phyloP scores from a whole-genome alignment of 108 stramenopile species.

The Pseudonitzschia delicatissima region DNA sequence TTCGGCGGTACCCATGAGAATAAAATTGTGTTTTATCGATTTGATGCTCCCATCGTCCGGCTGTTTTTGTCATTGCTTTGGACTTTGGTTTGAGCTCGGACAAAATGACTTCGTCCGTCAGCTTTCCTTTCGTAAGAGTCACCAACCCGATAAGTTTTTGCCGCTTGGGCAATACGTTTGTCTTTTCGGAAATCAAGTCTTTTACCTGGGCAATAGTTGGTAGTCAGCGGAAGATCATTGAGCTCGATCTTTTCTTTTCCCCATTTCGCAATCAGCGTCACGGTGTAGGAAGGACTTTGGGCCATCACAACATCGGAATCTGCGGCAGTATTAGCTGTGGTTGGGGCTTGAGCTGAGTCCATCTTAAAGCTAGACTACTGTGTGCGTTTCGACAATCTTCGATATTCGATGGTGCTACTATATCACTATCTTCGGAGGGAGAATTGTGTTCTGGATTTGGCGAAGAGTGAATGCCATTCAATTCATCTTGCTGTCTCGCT shows the following conservation, averaged over 20 bases:
- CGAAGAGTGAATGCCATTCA: no score
- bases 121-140: conserved; percentile 27
- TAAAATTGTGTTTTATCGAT: conserved; percentile 57
- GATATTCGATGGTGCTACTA: no score
- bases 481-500: no score
- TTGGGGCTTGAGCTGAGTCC: neutral
- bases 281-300: neutral
- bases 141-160: conserved; percentile 92
- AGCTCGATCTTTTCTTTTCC: conserved; percentile 71
- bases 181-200: conserved; percentile 50
- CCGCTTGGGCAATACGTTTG: conserved; percentile 78
- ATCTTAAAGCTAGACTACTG: no score
- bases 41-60: neutral
- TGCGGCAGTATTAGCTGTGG: neutral
- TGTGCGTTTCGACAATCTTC: no score
- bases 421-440: no score
- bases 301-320: neutral
- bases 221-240: conserved; percentile 40
- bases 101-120: conserved; percentile 66
- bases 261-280: conserved; percentile 75
- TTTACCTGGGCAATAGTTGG: conserved; percentile 66
- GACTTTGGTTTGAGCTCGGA: conserved; percentile 61
- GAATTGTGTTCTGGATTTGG: no score
- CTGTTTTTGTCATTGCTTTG: conserved; percentile 20
- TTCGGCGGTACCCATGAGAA: conserved; percentile 96